Percentiles rank a stretch among this genome's conserved stretches.
Conservation (phyloP, 306 rosid genomes). For the Cucumis hystrix region DNA sequence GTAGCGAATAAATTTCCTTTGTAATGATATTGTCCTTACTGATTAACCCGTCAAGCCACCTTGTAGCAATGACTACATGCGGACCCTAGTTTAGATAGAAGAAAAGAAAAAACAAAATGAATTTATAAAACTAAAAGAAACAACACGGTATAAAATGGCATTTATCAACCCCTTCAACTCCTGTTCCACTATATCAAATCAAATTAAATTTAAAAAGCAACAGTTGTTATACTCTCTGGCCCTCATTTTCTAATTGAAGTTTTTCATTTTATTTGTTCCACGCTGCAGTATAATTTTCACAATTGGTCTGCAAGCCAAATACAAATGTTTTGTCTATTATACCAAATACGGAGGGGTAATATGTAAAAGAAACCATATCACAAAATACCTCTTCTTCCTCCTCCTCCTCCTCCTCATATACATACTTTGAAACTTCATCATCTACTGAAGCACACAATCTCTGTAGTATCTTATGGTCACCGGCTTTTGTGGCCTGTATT, state of each 20-base stretch:
- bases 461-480: slow-evolving; percentile 47
- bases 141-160: background rate
- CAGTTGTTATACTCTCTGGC: background rate
- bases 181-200: background rate
- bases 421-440: slow-evolving; percentile 34
- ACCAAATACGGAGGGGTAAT: background rate
- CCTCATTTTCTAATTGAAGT: background rate
- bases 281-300: background rate
- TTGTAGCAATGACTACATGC: slow-evolving; percentile 26
- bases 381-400: slow-evolving; percentile 51
- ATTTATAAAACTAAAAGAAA: background rate
- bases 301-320: background rate
- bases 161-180: background rate
- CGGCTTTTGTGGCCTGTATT: slow-evolving; percentile 59
- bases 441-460: slow-evolving; percentile 34
- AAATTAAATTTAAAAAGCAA: background rate
- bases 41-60: slow-evolving; percentile 78
- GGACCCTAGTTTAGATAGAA: slow-evolving; percentile 35
- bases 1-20: slow-evolving; percentile 73
- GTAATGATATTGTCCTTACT: slow-evolving; percentile 49
- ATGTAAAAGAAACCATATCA: background rate
- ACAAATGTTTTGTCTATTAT: background rate
- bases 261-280: background rate
- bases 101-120: background rate
- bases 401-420: slow-evolving; percentile 34